Evolutionary conservation across 2,329 filamentous ascomycete genomes (phyloP).

Genomic region (Triangularia setosa): DNA sequence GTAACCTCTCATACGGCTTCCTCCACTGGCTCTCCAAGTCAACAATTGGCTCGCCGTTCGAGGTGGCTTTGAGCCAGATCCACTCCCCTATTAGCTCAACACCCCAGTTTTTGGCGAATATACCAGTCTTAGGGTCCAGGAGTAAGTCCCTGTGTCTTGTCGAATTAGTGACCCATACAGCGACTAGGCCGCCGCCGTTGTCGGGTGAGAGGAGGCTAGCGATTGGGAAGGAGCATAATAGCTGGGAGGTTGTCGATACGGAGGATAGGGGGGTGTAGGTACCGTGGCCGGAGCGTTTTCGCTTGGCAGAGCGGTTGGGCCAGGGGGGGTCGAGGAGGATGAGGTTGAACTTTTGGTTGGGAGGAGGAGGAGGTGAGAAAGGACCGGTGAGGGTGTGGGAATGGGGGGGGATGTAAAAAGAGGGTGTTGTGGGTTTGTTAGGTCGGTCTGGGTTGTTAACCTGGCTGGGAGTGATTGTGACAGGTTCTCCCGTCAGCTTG

Average conservation of each 20-base stretch:
- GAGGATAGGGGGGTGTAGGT: conserved; percentile 44
- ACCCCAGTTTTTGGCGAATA: conserved; percentile 63
- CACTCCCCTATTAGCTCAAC: conserved; percentile 65
- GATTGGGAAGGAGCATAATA: conserved; percentile 56
- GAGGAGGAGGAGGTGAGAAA: neutral
- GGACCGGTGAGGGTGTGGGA: neutral
- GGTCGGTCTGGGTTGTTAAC: neutral
- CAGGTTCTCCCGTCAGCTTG: neutral
- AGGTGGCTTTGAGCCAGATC: conserved; percentile 74
- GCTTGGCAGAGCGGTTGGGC: conserved; percentile 71
- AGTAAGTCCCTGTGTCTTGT: conserved; percentile 54
- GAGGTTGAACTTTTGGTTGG: conserved; percentile 54
- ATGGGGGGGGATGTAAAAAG: neutral
- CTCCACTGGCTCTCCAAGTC: conserved; percentile 59
- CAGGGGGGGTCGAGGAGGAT: conserved; percentile 75
- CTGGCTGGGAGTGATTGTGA: too few species aligned
- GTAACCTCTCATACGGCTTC: conserved; percentile 71
- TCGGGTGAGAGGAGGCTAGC: conserved; percentile 44
- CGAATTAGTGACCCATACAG: conserved; percentile 77
- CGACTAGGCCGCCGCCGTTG: conserved; percentile 50
- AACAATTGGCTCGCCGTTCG: conserved; percentile 60
- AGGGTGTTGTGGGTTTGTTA: neutral
- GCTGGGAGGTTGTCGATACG: conserved; percentile 42
- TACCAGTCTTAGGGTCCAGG: conserved; percentile 43
- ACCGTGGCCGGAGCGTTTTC: conserved; percentile 37